Base-by-base conservation (phyloP, 371 early-diverging fungal species). In the Umbelopsis sp. region DNA sequence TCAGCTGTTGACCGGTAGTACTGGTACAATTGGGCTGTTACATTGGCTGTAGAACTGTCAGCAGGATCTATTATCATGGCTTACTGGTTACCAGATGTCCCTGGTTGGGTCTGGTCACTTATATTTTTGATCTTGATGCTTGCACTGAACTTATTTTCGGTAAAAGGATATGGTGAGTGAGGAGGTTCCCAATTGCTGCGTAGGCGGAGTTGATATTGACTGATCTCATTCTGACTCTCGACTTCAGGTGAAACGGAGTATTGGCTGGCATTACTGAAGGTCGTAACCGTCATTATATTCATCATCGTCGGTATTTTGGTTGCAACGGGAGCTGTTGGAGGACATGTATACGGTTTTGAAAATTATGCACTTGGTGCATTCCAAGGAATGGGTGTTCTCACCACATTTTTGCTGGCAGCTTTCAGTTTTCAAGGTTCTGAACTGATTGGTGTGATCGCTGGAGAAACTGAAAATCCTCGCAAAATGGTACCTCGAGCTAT, bases 391-490 rank as follows among this genome's bases (percentile, higher is more conserved):
- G 80, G 80, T 63, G 64, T 77, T 4, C 48, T 80, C 24, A 78
- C 65, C 71, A 86, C 74, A 16, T 91, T 94, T 74, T 78, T 94
- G 67, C 85, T 91, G 25, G 94, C 96, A 20, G 93, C 92, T 57
- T 96, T 93, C 75, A 87, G 91, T n/a, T 94, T 94, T 84, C 94
- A 94, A 70, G 96, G 96, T 29, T 92, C 94, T 0, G 93, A 88
- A 71, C 70, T 88, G 71, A 87, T 93, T 44, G 92, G 92, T 72
- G 85, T 92, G 38, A 89, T 93, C 35, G 90, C 90, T 5, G 92
- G 91, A 65, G 93, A 92, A 75, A 86, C 86, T 73, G 86, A 86
- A 63, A 91, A 91, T 74, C 93, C 87, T 65, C 87, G 87, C 44
- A 84, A 86, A 67, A 86, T 86, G 63, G 90, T 92, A 0, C 92